Percentiles rank a stretch among this genome's conserved stretches.
These are phyloP conservation scores for Cyberlindnera nakhonratchasimensis DNA, from an alignment of 805 yeast species.

Conservation along the genomic window DNA sequence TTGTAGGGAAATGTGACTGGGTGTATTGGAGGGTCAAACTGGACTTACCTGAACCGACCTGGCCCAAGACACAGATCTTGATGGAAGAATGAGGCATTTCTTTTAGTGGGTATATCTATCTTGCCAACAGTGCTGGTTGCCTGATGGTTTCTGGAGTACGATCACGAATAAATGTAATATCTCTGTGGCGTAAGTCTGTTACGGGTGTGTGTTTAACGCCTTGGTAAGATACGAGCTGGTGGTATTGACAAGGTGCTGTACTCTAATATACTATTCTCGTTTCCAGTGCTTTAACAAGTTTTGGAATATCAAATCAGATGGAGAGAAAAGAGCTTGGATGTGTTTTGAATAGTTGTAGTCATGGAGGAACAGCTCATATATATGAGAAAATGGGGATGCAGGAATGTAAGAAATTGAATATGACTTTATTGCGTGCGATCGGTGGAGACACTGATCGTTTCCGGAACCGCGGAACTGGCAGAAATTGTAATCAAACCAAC, in stretches of 20 bases:
- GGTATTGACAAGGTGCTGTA: too few species aligned
- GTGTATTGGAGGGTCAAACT: constrained; percentile 61
- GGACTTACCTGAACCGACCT: constrained; percentile 68
- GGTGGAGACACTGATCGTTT: neutral
- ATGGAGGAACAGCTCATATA: neutral
- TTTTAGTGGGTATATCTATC: too few species aligned
- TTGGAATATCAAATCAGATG: too few species aligned
- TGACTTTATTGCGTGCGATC: neutral
- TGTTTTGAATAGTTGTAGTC: neutral
- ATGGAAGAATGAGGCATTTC: neutral
- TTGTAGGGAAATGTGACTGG: constrained; percentile 60
- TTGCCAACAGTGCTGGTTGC: too few species aligned
- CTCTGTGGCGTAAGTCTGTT: too few species aligned
- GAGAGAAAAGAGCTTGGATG: neutral
- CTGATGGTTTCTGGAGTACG: too few species aligned
- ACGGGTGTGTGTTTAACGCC: too few species aligned
- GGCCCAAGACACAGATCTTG: constrained; percentile 50
- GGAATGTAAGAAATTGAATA: neutral
- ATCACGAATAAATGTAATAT: too few species aligned
- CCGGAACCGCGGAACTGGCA: neutral
- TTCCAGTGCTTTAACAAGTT: too few species aligned
- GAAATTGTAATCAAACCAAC: neutral
- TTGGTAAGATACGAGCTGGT: too few species aligned
- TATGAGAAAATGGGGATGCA: neutral
- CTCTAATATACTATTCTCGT: too few species aligned